A percentile compares a stretch with the other conserved stretches of the same genome.
Conservation (phyloP, 2,329 filamentous ascomycete species). For the Plenodomus lindquistii region DNA sequence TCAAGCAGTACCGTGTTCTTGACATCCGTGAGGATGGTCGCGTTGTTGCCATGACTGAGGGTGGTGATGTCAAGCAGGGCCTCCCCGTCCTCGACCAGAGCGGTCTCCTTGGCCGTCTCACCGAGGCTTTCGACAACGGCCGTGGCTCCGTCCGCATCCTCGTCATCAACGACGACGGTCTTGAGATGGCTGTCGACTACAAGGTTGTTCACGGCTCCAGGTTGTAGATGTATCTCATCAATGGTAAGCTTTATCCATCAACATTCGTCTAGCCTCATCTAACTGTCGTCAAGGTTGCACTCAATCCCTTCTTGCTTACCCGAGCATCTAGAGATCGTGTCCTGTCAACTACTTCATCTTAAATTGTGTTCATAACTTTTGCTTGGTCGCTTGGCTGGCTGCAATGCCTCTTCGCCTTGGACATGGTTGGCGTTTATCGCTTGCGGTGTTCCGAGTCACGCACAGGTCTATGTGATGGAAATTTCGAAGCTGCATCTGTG, state of each 20-base stretch:
- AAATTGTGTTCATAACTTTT: conserved; percentile 47
- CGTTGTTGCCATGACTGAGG: conserved; percentile 98
- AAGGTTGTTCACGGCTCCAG: conserved; percentile 88
- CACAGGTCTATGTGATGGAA: conserved; percentile 28
- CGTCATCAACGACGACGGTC: conserved; percentile 90
- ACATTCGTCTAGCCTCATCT: conserved; percentile 7
- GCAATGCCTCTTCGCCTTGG: conserved; percentile 19
- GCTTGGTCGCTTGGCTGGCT: conserved; percentile 29
- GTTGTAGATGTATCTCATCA: conserved; percentile 54
- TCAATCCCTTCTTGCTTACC: conserved; percentile 36
- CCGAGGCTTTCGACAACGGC: conserved; percentile 84
- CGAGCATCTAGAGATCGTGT: conserved; percentile 40
- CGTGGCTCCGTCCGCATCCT: conserved; percentile 93
- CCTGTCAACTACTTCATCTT: conserved; percentile 32
- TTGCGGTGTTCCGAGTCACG: conserved; percentile 15
- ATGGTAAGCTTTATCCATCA: conserved; percentile 28
- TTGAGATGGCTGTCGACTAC: conserved; percentile 97
- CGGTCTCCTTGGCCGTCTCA: conserved; percentile 79
- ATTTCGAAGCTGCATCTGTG: conserved; percentile 39
- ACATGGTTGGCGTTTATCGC: conserved; percentile 19
- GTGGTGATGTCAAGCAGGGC: conserved; percentile 95
- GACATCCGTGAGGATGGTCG: conserved; percentile 85
- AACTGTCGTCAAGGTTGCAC: conserved; percentile 25
- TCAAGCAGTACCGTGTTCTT: conserved; percentile 99
- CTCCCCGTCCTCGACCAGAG: conserved; percentile 95